Evolutionary conservation across 306 rosid genomes (phyloP), one percentile per base, ranked within the genome.

Genomic region (Prunus fruticosa): DNA sequence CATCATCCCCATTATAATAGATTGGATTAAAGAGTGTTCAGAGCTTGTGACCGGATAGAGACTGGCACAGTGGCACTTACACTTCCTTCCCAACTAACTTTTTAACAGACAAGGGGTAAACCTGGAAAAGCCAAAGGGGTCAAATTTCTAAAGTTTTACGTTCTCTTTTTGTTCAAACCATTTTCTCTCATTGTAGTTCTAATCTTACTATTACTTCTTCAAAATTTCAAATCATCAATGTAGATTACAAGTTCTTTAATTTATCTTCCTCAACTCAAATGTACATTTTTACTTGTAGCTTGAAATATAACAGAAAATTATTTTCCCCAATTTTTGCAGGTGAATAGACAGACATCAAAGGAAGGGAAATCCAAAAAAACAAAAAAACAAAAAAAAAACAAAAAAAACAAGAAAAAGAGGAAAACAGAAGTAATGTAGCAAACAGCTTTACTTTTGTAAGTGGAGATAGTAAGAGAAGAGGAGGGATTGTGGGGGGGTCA

Each of bases 401-500:
- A 50, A 60, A 28, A 28, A 28, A 28, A 3, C 0, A 28, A 28
- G 28, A 64, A 45, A 60, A 45, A 54, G 67, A 75, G 28, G 23
- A 66, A 60, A 79, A 62, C 72, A 69, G 43, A 18, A 77, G 43
- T 6, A 38, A 66, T 49, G 76, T 80, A 80, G 85, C 81, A 88
- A 80, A 86, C 82, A 87, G 84, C 86, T 86, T 89, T 83, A 85
- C 82, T 81, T 87, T 65, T 75, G 32, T 75, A 58, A 83, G 86
- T 81, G 82, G 82, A 68, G 74, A 82, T 64, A 69, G 97, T 67
- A 73, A 81, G 38, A 80, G 67, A 54, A 50, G n/a, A 43, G 88
- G 79, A 79, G 81, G 82, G 43, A 38, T 6, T 38, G 43, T 38
- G 43, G 43, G 43, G 43, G 43, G 43, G 2, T 38, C 43, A 38